Base-by-base conservation (phyloP, 306 rosid genomes). In the Acacia acuminata region DNA sequence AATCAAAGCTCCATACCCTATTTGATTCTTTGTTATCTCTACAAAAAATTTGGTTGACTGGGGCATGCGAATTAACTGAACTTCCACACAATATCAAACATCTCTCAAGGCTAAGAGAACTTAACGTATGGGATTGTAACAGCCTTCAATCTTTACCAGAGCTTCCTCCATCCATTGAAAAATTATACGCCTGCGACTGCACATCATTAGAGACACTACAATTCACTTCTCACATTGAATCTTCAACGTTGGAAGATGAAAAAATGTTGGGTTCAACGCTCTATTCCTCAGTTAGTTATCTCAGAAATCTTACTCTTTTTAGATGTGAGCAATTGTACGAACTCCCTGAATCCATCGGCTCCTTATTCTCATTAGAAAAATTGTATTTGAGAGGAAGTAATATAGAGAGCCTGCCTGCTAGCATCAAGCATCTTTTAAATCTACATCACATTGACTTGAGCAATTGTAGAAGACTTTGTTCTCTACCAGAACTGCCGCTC, bases 141-240 rank as follows among this genome's bases (percentile, higher is more conserved):
- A 55, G 43, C 40, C 83, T 84, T 58, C 83, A 12, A 19, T 53
- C 65, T 84, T 2, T 84, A 24, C 82, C 84, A 32, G 55, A 50
- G 75, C 79, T 81, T 74, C 70, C 84, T 38, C 69, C 79, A 36
- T 74, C 75, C 12, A 17, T 84, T 4, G 10, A 24, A 50, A 16
- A 27, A 19, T 44, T 79, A 68, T 43, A 67, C 3, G 83, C 73
- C 20, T 7, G 3, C 14, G 22, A 24, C 5, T 84, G 84, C 77
- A 56, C 34, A 48, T 75, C 70, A 7, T 68, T 84, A 40, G 48
- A 55, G 70, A 67, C 25, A 20, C 20, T 55, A 20, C n/a, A 4
- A 55, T 11, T 20, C 25, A 38, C 40, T 5, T 55, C 25, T 55
- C 1, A 20, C 2, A 8, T 20, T 19, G 63, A 55, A 55, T 20